Percentiles rank a stretch among this genome's conserved stretches.
Conservation (phyloP, 208 protist genomes). For the Acanthamoeba quina region DNA sequence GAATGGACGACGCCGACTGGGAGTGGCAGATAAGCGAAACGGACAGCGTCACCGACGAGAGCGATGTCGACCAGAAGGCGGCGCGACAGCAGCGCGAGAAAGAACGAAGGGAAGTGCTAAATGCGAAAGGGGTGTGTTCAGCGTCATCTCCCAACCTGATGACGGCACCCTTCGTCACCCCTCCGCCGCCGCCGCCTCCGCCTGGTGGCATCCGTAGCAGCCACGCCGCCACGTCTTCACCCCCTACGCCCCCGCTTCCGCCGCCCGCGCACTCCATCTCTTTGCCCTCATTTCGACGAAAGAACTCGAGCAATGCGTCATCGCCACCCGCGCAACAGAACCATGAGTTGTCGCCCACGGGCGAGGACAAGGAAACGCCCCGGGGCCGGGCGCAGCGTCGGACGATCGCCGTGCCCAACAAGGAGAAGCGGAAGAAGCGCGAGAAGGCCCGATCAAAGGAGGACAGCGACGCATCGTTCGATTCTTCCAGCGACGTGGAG, state of each 20-base stretch:
- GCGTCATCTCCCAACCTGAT: background rate
- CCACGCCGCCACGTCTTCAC: background rate
- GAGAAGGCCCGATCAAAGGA: slow-evolving; percentile 15
- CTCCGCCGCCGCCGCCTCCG: background rate
- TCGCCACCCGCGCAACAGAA: background rate
- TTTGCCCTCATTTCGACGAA: background rate
- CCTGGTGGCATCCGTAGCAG: background rate
- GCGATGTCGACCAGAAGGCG: background rate
- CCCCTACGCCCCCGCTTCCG: background rate
- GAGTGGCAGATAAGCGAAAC: background rate
- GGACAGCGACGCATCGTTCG: background rate
- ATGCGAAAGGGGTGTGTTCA: background rate
- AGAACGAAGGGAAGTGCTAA: background rate
- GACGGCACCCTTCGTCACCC: no score
- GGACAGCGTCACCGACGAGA: slow-evolving; percentile 4
- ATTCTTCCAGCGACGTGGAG: background rate
- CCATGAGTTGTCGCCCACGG: background rate
- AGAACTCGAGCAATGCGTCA: background rate
- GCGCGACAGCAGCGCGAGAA: background rate
- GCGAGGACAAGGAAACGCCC: background rate
- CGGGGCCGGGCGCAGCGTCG: background rate
- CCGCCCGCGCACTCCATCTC: background rate
- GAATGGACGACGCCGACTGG: background rate
- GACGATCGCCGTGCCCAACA: slow-evolving; percentile 2
- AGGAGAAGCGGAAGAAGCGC: slow-evolving; percentile 12